Conservation (phyloP, 1,284 basidiomycete species). For the Marasmius fiardii region DNA sequence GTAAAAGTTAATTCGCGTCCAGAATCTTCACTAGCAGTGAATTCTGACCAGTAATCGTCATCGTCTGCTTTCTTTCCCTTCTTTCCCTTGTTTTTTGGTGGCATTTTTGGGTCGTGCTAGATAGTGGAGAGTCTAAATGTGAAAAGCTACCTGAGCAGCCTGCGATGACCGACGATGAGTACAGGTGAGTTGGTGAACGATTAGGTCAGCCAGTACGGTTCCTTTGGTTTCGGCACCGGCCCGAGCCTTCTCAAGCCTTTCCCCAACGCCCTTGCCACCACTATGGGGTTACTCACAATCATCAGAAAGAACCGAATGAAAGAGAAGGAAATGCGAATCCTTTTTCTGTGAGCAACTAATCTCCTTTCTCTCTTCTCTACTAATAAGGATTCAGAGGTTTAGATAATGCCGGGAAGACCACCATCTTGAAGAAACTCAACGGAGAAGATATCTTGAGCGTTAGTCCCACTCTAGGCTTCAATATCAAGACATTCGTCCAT, state of each 20-base stretch:
- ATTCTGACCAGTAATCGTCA: conserved; percentile 76
- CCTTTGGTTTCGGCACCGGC: conserved; percentile 4
- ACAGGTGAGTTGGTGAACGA: too few species aligned
- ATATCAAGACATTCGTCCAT: conserved; percentile 95
- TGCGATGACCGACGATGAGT: conserved; percentile 2
- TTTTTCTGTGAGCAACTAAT: conserved; percentile 76
- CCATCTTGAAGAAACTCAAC: conserved; percentile 93
- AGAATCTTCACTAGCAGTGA: not conserved
- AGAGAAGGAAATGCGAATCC: conserved; percentile 92
- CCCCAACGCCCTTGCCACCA: not conserved
- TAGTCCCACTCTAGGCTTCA: conserved; percentile 96
- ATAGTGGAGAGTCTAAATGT: conserved; percentile 1
- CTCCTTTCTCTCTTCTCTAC: not conserved
- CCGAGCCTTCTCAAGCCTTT: not conserved
- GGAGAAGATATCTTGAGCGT: conserved; percentile 86
- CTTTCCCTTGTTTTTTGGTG: conserved; percentile 87
- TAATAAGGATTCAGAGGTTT: conserved; percentile 66
- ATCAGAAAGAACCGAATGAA: conserved; percentile 96
- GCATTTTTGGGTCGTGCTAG: conserved; percentile 45
- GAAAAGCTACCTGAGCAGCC: not conserved
- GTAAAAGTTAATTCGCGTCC: not conserved
- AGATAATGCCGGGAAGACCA: conserved; percentile 99
- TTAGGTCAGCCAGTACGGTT: not conserved
- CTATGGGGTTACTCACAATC: conserved; percentile 92
- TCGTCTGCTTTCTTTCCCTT: conserved; percentile 81